Evolutionary conservation across 73 alveolate species (phyloP).

Genomic region (Tetrahymena elliotti): DNA sequence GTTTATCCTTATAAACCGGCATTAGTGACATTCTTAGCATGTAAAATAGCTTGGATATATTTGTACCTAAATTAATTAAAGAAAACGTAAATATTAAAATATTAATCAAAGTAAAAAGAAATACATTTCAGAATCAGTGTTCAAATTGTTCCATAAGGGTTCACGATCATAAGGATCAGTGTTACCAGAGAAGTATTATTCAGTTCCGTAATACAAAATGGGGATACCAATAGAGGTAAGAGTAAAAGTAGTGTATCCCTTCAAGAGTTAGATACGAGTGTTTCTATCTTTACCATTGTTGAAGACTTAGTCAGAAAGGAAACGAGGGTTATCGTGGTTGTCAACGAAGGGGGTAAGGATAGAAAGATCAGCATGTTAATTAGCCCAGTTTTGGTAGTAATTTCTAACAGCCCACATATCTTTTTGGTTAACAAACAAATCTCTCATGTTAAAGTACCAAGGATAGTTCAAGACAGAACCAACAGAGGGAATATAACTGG

Average conservation of each 20-base stretch:
- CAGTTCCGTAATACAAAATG: slow-evolving; percentile 91
- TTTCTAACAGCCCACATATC: slow-evolving; percentile 44
- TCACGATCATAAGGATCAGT: slow-evolving; percentile 91
- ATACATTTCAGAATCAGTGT: not conserved
- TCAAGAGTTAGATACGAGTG: slow-evolving; percentile 27
- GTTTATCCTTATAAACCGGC: not conserved
- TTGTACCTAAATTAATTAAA: not conserved
- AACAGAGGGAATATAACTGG: slow-evolving; percentile 65
- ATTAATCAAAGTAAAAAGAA: not conserved
- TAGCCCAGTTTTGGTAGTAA: not conserved
- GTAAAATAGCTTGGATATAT: not conserved
- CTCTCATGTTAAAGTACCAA: slow-evolving; percentile 63
- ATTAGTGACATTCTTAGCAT: not conserved
- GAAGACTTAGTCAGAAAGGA: slow-evolving; percentile 50
- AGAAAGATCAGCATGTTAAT: slow-evolving; percentile 13
- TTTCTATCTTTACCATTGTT: slow-evolving; percentile 4
- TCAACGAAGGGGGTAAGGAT: slow-evolving; percentile 64
- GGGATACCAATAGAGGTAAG: slow-evolving; percentile 89
- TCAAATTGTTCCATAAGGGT: slow-evolving; percentile 57
- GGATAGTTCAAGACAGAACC: slow-evolving; percentile 89
- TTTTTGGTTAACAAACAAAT: slow-evolving; percentile 49
- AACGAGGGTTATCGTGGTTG: slow-evolving; percentile 92
- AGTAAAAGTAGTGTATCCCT: slow-evolving; percentile 75
- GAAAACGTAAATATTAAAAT: not conserved
- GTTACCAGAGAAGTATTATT: slow-evolving; percentile 88